Evolutionary conservation across 2,329 filamentous ascomycete species (phyloP).

Genomic region (Sporothrix variecibatus): DNA sequence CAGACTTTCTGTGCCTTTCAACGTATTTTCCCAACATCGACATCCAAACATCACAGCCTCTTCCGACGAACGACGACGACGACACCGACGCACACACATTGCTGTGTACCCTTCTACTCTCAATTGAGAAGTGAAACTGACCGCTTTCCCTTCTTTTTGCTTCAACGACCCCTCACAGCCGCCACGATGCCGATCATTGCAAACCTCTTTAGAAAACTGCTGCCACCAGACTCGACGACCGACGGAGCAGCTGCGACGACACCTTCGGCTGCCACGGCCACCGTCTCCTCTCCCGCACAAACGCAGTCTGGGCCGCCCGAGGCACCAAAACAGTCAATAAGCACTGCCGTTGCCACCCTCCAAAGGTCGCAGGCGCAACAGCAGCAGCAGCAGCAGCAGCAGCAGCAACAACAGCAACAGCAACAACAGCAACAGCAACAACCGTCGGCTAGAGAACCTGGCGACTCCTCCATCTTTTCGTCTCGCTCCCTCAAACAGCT

Average conservation of each 20-base stretch:
- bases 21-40: background rate
- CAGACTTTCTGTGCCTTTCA: background rate
- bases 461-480: conserved; percentile 34
- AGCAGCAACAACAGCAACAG: background rate
- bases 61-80: background rate
- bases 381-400: background rate
- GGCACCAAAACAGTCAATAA: background rate
- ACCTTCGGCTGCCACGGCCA: background rate
- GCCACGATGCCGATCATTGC: conserved; percentile 9
- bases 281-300: background rate
- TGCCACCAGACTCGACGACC: background rate
- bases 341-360: background rate
- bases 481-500: conserved; percentile 63
- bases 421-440: background rate
- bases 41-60: background rate
- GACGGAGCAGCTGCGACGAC: background rate
- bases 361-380: background rate
- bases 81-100: background rate
- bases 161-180: background rate
- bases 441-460: background rate
- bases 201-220: conserved; percentile 20
- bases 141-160: background rate
- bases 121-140: too few relatives aligned
- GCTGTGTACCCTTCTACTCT: background rate
- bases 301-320: background rate